Percentiles rank a stretch among this genome's conserved stretches.
These are phyloP conservation scores for Thalassiosira livingstoniorum DNA, from an alignment of 352 stramenopile species.

Conservation along the genomic window DNA sequence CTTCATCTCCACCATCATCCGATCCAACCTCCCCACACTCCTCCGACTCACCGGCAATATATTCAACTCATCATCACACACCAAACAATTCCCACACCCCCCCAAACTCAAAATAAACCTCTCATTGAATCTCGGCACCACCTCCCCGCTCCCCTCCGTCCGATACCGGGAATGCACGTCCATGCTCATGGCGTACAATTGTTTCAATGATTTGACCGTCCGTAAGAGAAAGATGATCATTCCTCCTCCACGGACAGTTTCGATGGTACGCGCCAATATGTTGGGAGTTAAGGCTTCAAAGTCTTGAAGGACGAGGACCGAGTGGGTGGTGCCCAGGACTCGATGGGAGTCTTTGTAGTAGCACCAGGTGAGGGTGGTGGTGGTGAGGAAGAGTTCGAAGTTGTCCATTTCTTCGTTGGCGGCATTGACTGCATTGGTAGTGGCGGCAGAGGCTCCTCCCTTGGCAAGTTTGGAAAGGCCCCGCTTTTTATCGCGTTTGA, in stretches of 20 bases:
- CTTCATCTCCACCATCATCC: slow-evolving; percentile 73
- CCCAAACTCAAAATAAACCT: slow-evolving; percentile 98
- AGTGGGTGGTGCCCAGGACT: slow-evolving; percentile 97
- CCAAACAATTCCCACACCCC: slow-evolving; percentile 94
- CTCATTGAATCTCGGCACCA: slow-evolving; percentile 99
- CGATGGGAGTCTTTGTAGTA: slow-evolving; percentile 99
- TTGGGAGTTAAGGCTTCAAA: slow-evolving; percentile 99
- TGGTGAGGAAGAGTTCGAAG: slow-evolving; percentile 99
- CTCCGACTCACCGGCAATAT: slow-evolving; percentile 93
- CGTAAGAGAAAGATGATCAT: slow-evolving; percentile 97
- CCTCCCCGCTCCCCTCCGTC: slow-evolving; percentile 87
- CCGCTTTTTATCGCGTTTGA: slow-evolving; percentile 79
- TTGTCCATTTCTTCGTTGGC: slow-evolving; percentile 57
- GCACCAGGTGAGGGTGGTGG: slow-evolving; percentile 98
- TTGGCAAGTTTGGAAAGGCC: slow-evolving; percentile 87
- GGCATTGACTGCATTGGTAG: not conserved
- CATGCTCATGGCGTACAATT: slow-evolving; percentile 99
- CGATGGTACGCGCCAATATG: slow-evolving; percentile 98
- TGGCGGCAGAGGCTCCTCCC: not conserved
- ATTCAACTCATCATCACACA: slow-evolving; percentile 99
- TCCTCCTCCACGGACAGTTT: slow-evolving; percentile 98
- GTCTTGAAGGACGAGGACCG: slow-evolving; percentile 98
- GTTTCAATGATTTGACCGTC: slow-evolving; percentile 97
- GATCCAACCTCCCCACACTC: slow-evolving; percentile 88
- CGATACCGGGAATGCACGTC: slow-evolving; percentile 88